Percentiles rank a stretch among this genome's conserved stretches.
Evolutionary conservation across 1,284 basidiomycete species (phyloP).

Genomic region (Fomitopsis schrenkii): DNA sequence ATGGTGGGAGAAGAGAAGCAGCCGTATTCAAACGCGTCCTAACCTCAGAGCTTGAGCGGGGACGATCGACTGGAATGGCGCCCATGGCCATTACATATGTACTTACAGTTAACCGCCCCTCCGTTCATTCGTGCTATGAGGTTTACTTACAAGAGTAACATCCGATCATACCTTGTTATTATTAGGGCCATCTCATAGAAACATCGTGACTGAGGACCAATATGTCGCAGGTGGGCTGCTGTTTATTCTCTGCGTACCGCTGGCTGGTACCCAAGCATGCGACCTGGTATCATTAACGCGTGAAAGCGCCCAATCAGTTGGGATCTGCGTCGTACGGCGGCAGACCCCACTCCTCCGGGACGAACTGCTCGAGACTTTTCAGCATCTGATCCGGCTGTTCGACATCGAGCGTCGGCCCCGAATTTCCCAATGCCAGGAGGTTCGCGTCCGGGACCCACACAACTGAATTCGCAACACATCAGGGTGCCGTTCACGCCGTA

Average conservation of each 20-base stretch:
- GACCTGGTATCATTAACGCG: neutral
- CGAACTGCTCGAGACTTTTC: constrained; percentile 60
- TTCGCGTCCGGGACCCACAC: constrained; percentile 76
- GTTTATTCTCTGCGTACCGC: no score
- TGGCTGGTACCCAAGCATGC: no score
- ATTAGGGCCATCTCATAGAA: no score
- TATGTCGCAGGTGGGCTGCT: no score
- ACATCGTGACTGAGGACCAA: no score
- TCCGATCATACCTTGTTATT: no score
- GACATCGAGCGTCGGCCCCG: constrained; percentile 36
- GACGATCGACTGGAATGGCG: neutral
- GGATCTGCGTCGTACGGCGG: constrained; percentile 48
- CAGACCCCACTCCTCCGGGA: constrained; percentile 72
- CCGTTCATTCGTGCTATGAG: neutral
- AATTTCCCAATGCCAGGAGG: constrained; percentile 38
- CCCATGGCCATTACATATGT: neutral
- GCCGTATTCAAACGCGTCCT: neutral
- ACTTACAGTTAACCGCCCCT: neutral
- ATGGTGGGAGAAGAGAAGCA: neutral
- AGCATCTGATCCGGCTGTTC: constrained; percentile 53
- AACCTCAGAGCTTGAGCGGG: neutral
- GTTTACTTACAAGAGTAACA: neutral
- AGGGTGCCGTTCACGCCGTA: neutral
- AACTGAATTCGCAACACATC: constrained; percentile 36
- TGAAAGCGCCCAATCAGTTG: neutral